Conservation (phyloP, 2,329 filamentous ascomycete species). For the Microsporum ferrugineum region DNA sequence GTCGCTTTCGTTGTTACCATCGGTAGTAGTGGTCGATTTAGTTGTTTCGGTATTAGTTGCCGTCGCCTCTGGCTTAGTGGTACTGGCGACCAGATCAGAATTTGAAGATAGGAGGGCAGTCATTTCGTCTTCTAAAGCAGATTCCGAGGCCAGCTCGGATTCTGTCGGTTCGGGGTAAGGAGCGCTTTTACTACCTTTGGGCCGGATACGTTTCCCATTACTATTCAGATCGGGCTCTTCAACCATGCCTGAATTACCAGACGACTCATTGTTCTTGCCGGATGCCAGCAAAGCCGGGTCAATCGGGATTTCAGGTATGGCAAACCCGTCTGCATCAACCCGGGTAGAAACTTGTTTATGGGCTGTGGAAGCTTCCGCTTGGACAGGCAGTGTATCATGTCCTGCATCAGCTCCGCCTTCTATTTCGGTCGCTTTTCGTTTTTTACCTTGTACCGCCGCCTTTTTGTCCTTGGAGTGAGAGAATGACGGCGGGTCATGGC, state of each 20-base stretch:
- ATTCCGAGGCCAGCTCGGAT: slow-evolving; percentile 49
- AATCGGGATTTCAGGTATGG: slow-evolving; percentile 45
- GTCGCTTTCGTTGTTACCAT: slow-evolving; percentile 4
- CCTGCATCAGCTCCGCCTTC: slow-evolving; percentile 41
- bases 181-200: slow-evolving; percentile 23
- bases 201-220: slow-evolving; percentile 14
- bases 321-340: slow-evolving; percentile 57
- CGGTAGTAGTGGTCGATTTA: neutral
- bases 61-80: slow-evolving; percentile 10
- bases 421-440: slow-evolving; percentile 30
- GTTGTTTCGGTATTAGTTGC: neutral
- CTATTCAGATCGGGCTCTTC: neutral
- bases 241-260: neutral
- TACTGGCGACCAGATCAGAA: slow-evolving; percentile 27
- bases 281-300: slow-evolving; percentile 31
- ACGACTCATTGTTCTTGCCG: slow-evolving; percentile 5
- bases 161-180: slow-evolving; percentile 44
- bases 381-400: slow-evolving; percentile 12
- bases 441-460: slow-evolving; percentile 38
- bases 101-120: slow-evolving; percentile 48
- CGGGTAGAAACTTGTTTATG: slow-evolving; percentile 25
- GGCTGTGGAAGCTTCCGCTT: slow-evolving; percentile 12
- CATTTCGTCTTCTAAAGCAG: slow-evolving; percentile 56
- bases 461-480: slow-evolving; percentile 46
- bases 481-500: slow-evolving; percentile 73